Conservation (phyloP, 257 asterid genomes). For the Solanum clarkiae region DNA sequence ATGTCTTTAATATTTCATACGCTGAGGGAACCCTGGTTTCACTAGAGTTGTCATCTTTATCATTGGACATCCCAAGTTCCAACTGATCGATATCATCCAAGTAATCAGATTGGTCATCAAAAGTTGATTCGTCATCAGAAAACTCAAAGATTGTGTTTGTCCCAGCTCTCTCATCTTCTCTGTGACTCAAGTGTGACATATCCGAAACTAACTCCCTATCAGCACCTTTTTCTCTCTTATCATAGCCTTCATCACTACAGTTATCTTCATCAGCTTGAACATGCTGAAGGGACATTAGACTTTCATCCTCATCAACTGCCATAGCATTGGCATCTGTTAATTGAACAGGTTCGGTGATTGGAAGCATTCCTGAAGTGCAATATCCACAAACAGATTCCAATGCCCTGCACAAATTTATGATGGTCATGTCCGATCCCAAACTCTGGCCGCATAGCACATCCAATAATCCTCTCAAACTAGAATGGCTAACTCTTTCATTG, state of each 20-base stretch:
- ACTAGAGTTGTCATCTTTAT: slow-evolving; percentile 15
- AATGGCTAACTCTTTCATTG: slow-evolving; percentile 22
- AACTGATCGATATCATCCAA: slow-evolving; percentile 23
- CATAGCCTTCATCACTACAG: neutral
- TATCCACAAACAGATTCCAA: slow-evolving; percentile 37
- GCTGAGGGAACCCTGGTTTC: slow-evolving; percentile 50
- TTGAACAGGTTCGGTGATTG: neutral
- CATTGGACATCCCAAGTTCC: slow-evolving; percentile 13
- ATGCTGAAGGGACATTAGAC: neutral
- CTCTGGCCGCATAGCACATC: slow-evolving; percentile 23
- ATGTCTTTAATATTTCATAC: slow-evolving; percentile 47
- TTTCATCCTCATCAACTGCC: neutral
- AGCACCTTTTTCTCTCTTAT: neutral
- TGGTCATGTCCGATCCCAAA: slow-evolving; percentile 38
- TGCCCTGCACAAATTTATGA: slow-evolving; percentile 39
- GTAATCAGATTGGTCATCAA: slow-evolving; percentile 5
- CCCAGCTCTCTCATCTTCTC: neutral
- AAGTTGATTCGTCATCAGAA: slow-evolving; percentile 5
- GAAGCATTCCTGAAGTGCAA: slow-evolving; percentile 4
- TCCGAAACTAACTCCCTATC: slow-evolving; percentile 2
- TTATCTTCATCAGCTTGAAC: neutral
- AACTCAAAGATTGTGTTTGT: neutral
- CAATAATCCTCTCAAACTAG: slow-evolving; percentile 26
- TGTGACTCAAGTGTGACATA: neutral
- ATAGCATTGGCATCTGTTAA: neutral